Evolutionary conservation across 345 rosid species (phyloP).

Genomic region (Aurinia saxatilis): DNA sequence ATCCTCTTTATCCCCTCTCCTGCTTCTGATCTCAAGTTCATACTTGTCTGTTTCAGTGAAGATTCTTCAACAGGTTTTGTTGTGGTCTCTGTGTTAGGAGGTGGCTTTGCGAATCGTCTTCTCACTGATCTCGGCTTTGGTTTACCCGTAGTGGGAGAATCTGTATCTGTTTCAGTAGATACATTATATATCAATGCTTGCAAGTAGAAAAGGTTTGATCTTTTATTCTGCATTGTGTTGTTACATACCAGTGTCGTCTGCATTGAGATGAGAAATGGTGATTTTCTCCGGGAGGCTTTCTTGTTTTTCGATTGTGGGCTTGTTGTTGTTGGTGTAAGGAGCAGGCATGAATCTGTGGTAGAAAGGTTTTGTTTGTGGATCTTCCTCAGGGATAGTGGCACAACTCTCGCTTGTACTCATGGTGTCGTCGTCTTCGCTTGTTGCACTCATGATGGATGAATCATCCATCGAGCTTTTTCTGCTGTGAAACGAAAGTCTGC

Average conservation of each 20-base stretch:
- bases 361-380: conserved; percentile 29
- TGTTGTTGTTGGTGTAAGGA: conserved; percentile 43
- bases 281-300: conserved; percentile 27
- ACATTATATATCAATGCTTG: neutral
- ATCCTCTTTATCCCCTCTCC: conserved; percentile 3
- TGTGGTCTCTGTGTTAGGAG: conserved; percentile 11
- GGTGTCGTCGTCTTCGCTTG: conserved; percentile 39
- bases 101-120: conserved; percentile 34
- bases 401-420: conserved; percentile 21
- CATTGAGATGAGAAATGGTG: conserved; percentile 1
- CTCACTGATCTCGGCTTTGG: conserved; percentile 68
- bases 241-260: conserved; percentile 2
- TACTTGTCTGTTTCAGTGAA: neutral
- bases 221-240: neutral
- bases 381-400: conserved; percentile 39
- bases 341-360: conserved; percentile 41
- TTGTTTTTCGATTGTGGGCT: conserved; percentile 23
- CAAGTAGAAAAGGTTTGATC: neutral
- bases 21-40: conserved; percentile 17
- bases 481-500: conserved; percentile 6
- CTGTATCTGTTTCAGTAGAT: neutral
- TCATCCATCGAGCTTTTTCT: conserved; percentile 21
- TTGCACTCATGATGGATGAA: conserved; percentile 11
- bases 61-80: neutral
- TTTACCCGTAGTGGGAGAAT: conserved; percentile 23